phyloP scores from a whole-genome alignment of 2,329 filamentous ascomycete genomes.

The Rhinocladiella mackenziei region DNA sequence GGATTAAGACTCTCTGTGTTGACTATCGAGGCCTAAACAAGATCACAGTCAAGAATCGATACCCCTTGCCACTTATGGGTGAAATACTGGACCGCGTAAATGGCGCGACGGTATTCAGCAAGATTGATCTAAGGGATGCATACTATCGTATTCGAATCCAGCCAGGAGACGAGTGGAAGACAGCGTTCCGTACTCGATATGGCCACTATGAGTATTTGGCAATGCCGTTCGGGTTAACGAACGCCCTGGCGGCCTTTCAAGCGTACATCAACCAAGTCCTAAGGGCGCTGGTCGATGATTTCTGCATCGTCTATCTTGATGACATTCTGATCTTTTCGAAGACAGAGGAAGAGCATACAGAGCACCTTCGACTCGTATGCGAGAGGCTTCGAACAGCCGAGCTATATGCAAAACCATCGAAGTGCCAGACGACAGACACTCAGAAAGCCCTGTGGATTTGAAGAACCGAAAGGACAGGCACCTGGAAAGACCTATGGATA shows the following conservation, averaged over 20 bases:
- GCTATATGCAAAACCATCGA: too few relatives aligned
- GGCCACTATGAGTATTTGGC: constrained; percentile 33
- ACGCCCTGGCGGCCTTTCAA: constrained; percentile 1
- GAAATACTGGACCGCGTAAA: constrained; percentile 29
- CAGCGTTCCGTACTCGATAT: constrained; percentile 30
- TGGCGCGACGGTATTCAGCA: constrained; percentile 22
- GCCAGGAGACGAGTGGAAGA: constrained; percentile 35
- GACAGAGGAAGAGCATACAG: too few relatives aligned
- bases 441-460: too few relatives aligned
- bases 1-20: constrained; percentile 29
- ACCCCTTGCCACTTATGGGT: constrained; percentile 30
- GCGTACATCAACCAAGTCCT: neutral
- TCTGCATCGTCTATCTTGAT: constrained; percentile 4
- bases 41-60: constrained; percentile 34
- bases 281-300: constrained; percentile 1
- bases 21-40: constrained; percentile 34
- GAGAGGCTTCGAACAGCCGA: too few relatives aligned
- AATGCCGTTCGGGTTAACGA: constrained; percentile 33
- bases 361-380: too few relatives aligned
- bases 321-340: constrained; percentile 1
- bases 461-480: too few relatives aligned
- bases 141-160: constrained; percentile 32
- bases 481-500: too few relatives aligned
- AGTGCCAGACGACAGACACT: too few relatives aligned
- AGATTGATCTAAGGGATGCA: constrained; percentile 28